Conservation (phyloP, 345 rosid species). For the Citrus cavaleriei region DNA sequence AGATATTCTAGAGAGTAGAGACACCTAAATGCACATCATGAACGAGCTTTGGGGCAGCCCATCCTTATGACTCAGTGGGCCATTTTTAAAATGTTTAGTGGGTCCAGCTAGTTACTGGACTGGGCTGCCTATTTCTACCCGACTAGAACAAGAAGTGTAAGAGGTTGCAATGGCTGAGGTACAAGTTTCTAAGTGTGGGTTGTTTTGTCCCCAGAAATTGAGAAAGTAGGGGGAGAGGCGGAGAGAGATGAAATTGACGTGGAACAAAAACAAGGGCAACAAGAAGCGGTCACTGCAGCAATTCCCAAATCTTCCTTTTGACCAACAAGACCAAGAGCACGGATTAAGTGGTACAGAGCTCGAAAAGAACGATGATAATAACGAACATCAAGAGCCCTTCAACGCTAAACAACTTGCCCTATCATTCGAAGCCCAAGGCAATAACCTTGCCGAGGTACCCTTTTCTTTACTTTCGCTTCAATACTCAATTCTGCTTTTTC, state of each 20-base stretch:
- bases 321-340: constrained; percentile 22
- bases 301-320: constrained; percentile 62
- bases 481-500: too few species aligned
- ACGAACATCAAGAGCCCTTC: constrained; percentile 3
- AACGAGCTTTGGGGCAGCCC: too few species aligned
- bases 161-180: too few species aligned
- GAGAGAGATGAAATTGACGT: constrained; percentile 66
- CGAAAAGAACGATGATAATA: neutral
- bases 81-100: too few species aligned
- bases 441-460: constrained; percentile 72
- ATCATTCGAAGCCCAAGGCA: constrained; percentile 64
- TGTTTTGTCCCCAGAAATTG: neutral
- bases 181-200: too few species aligned
- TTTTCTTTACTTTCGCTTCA: too few species aligned
- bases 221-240: neutral
- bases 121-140: too few species aligned
- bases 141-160: too few species aligned
- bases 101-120: too few species aligned
- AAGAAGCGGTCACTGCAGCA: constrained; percentile 62
- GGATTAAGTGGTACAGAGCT: constrained; percentile 7
- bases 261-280: constrained; percentile 59
- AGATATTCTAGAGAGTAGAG: too few species aligned
- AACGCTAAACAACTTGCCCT: constrained; percentile 40
- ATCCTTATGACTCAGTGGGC: too few species aligned
- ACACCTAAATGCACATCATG: too few species aligned